Evolutionary conservation across 495 filamentous ascomycete genomes (phyloP).

Genomic region (Penicillium cosmopolitanum): DNA sequence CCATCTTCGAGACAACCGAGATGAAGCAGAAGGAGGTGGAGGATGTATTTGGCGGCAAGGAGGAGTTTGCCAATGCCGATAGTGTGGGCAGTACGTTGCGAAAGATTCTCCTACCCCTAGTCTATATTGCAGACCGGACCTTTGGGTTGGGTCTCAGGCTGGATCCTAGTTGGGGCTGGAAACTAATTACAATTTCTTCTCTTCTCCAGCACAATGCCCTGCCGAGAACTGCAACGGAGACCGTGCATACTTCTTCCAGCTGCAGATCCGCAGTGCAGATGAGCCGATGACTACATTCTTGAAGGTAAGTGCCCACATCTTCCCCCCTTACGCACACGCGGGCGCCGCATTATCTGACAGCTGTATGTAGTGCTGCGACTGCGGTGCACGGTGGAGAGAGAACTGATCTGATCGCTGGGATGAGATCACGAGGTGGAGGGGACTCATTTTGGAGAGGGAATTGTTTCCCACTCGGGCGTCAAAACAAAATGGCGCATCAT

Average conservation of each 20-base stretch:
- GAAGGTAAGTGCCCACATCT: constrained; percentile 59
- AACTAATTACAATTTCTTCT: constrained; percentile 18
- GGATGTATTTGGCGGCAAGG: constrained; percentile 86
- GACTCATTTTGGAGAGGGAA: neutral
- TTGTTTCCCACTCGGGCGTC: neutral
- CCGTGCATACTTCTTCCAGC: constrained; percentile 90
- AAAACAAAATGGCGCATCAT: constrained; percentile 19
- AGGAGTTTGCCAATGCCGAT: constrained; percentile 88
- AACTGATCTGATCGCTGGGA: constrained; percentile 22
- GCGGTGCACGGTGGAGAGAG: constrained; percentile 51
- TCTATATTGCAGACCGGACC: neutral
- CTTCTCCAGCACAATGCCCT: constrained; percentile 69
- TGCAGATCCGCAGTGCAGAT: constrained; percentile 97
- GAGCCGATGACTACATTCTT: constrained; percentile 98
- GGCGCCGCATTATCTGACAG: constrained; percentile 34
- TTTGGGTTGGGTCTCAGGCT: neutral
- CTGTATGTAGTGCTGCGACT: constrained; percentile 48
- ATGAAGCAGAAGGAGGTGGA: constrained; percentile 83
- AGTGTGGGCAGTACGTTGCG: constrained; percentile 63
- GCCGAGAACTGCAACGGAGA: constrained; percentile 72
- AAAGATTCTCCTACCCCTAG: neutral
- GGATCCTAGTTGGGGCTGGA: neutral
- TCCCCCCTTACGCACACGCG: constrained; percentile 25
- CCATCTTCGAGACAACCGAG: constrained; percentile 72
- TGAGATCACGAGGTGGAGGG: neutral